Evolutionary conservation across 169 alveolate genomes (phyloP).

Genomic region (Babesia gibsoni): DNA sequence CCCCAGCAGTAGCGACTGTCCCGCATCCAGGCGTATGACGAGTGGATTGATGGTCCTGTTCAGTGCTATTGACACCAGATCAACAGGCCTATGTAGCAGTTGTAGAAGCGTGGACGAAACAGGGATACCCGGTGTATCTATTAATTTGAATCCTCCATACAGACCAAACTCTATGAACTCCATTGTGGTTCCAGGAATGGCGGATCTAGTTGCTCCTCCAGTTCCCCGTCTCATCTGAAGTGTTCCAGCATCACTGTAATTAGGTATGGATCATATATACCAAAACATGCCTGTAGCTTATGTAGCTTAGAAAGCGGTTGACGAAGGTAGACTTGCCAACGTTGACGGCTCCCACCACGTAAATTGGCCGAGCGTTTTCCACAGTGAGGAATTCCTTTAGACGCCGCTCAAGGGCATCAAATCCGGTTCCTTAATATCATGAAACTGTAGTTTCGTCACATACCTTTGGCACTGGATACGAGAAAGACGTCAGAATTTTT

Average conservation of each 20-base stretch:
- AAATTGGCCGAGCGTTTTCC: slow-evolving; percentile 67
- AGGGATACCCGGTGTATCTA: slow-evolving; percentile 87
- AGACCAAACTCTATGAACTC: slow-evolving; percentile 78
- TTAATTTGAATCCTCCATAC: slow-evolving; percentile 75
- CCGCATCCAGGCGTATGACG: slow-evolving; percentile 66
- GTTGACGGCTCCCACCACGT: slow-evolving; percentile 82
- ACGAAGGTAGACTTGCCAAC: slow-evolving; percentile 85
- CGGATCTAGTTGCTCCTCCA: slow-evolving; percentile 86
- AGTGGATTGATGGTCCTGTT: slow-evolving; percentile 68
- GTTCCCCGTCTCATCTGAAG: slow-evolving; percentile 64
- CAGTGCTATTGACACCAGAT: slow-evolving; percentile 64
- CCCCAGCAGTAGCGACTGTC: slow-evolving; percentile 73
- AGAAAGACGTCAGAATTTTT: slow-evolving; percentile 75
- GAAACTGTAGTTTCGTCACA: neutral
- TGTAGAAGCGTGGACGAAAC: slow-evolving; percentile 66
- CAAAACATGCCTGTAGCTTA: slow-evolving; percentile 65
- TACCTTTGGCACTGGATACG: slow-evolving; percentile 70
- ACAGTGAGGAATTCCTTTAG: slow-evolving; percentile 62
- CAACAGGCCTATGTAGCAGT: slow-evolving; percentile 60
- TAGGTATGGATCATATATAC: neutral
- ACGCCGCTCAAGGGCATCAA: slow-evolving; percentile 69
- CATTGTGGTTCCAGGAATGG: slow-evolving; percentile 84
- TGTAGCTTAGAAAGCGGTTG: slow-evolving; percentile 77
- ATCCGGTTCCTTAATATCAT: slow-evolving; percentile 50
- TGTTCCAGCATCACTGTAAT: slow-evolving; percentile 63